Evolutionary conservation across 768 basidiomycete species (phyloP).

Genomic region (Phallus indusiatus): DNA sequence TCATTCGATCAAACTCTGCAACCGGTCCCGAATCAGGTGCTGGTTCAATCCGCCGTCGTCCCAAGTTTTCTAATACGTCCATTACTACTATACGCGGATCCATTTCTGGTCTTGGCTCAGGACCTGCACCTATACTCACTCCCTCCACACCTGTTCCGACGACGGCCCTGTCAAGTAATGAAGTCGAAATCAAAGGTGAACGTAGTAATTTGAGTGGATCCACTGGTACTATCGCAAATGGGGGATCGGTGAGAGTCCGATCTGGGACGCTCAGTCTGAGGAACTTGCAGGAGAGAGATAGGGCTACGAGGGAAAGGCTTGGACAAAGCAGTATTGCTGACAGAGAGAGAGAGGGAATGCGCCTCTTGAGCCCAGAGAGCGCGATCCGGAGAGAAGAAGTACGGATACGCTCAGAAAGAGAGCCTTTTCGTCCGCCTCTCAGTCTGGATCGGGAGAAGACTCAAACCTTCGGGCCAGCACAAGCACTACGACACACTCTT

Average conservation of each 20-base stretch:
- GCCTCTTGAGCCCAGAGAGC: not conserved
- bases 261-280: not conserved
- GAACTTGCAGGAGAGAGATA: not conserved
- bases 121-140: not conserved
- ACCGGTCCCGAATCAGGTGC: conserved; percentile 11
- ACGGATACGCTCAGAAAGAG: not conserved
- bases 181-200: not conserved
- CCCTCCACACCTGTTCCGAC: conserved; percentile 1
- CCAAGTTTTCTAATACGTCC: conserved; percentile 37
- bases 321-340: not conserved
- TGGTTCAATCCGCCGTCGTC: conserved; percentile 19
- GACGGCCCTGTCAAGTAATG: conserved; percentile 5
- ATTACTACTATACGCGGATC: conserved; percentile 34
- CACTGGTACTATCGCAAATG: not conserved
- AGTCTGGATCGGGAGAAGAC: not conserved
- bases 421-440: not conserved
- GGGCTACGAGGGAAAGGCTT: not conserved
- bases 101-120: not conserved
- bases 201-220: not conserved
- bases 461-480: not conserved
- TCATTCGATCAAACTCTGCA: conserved; percentile 14
- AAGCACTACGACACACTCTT: not conserved
- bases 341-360: not conserved
- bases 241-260: not conserved
- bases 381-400: not conserved